A percentile compares a stretch with the other conserved stretches of the same genome.
Evolutionary conservation across 495 filamentous ascomycete species (phyloP).

Genomic region (Haplographium delicatum): DNA sequence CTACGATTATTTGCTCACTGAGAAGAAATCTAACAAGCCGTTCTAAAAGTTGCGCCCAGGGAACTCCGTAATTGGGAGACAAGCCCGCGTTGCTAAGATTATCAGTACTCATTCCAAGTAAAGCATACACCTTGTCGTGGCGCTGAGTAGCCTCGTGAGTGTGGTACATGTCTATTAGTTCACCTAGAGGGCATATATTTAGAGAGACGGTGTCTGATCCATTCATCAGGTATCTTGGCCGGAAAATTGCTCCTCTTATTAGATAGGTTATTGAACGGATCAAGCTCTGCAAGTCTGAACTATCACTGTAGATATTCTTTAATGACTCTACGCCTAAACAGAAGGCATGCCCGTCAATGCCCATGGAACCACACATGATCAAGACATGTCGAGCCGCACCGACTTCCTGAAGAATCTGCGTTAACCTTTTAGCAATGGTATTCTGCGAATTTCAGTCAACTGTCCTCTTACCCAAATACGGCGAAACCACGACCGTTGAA

Average conservation of each 20-base stretch:
- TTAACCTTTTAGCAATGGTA: constrained; percentile 1
- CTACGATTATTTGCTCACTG: neutral
- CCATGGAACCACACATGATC: constrained; percentile 20
- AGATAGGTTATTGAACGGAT: constrained; percentile 24
- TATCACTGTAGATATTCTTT: neutral
- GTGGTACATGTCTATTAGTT: constrained; percentile 32
- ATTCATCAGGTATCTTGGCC: constrained; percentile 15
- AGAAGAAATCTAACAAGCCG: neutral
- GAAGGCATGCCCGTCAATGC: constrained; percentile 19
- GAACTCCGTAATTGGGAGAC: neutral
- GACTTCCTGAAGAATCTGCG: constrained; percentile 25
- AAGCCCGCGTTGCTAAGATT: neutral
- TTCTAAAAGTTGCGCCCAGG: neutral
- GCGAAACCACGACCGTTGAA: constrained; percentile 27
- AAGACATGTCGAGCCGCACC: constrained; percentile 28
- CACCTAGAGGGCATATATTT: constrained; percentile 21
- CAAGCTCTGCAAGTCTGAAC: constrained; percentile 2
- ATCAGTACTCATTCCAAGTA: neutral
- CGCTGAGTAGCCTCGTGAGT: neutral
- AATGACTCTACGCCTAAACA: constrained; percentile 9
- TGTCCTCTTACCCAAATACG: constrained; percentile 28
- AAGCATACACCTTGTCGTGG: neutral
- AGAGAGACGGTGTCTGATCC: constrained; percentile 19
- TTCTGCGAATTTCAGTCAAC: constrained; percentile 1
- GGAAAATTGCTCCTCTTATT: constrained; percentile 22